phyloP scores from a whole-genome alignment of 116 monocot genomes.

The Cymodocea nodosa region DNA sequence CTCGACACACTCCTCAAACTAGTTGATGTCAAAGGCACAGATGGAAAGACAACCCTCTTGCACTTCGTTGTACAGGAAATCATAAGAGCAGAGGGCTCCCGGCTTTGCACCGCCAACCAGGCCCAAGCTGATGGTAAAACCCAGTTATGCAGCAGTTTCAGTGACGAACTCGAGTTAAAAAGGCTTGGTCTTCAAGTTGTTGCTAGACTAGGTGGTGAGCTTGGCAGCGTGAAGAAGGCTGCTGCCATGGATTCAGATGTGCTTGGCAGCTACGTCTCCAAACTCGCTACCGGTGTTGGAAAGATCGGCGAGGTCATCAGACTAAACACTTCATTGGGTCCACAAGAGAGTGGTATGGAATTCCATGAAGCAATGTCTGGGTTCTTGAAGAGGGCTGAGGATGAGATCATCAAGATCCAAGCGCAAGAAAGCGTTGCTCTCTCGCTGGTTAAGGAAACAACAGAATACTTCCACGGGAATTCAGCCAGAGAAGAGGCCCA shows the following conservation, averaged over 20 bases:
- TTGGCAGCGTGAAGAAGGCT: conserved; percentile 63
- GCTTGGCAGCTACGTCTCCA: conserved; percentile 35
- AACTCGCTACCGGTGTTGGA: conserved; percentile 43
- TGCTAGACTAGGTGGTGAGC: conserved; percentile 44
- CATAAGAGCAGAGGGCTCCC: conserved; percentile 48
- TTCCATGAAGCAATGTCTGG: conserved; percentile 40
- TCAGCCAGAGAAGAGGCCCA: conserved; percentile 51
- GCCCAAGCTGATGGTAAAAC: conserved; percentile 5
- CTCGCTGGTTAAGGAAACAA: conserved; percentile 39
- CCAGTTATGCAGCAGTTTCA: conserved; percentile 6
- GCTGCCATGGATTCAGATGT: conserved; percentile 58
- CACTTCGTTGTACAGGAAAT: conserved; percentile 91
- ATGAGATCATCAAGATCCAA: conserved; percentile 38
- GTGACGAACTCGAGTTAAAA: conserved; percentile 32
- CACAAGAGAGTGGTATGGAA: conserved; percentile 5
- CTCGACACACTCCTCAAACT: conserved; percentile 78
- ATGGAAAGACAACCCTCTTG: conserved; percentile 80
- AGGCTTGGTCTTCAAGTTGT: conserved; percentile 55
- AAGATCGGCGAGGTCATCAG: conserved; percentile 41
- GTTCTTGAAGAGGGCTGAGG: conserved; percentile 46
- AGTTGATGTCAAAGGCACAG: conserved; percentile 68
- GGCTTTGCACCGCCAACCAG: conserved; percentile 11
- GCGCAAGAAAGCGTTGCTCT: conserved; percentile 29
- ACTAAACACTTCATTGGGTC: conserved; percentile 13
- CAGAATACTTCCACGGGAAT: conserved; percentile 69